Evolutionary conservation across 805 yeast species (phyloP).

Genomic region (Yueomyces sinensis): DNA sequence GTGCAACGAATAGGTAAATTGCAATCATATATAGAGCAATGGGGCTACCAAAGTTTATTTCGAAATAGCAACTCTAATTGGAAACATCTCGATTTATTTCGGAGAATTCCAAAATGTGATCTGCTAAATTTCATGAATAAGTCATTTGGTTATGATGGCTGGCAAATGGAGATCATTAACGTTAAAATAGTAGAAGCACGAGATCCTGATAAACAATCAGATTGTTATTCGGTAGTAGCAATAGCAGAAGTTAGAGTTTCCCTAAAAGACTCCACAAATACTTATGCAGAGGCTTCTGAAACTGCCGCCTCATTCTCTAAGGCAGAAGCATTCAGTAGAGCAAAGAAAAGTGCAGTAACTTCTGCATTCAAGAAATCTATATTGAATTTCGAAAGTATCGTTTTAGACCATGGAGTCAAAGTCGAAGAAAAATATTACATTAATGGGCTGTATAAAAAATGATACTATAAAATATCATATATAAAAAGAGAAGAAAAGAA

Average conservation of each 20-base stretch:
- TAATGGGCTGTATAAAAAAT: conserved; percentile 17
- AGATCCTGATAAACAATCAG: conserved; percentile 4
- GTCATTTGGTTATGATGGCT: conserved; percentile 43
- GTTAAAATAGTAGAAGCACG: conserved; percentile 11
- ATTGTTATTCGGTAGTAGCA: conserved; percentile 16
- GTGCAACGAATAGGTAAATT: conserved; percentile 33
- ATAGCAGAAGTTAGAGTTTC: conserved; percentile 48
- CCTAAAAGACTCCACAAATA: conserved; percentile 69
- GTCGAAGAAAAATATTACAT: conserved; percentile 24
- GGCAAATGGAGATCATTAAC: conserved; percentile 33
- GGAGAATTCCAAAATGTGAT: conserved; percentile 23
- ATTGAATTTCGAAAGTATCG: conserved; percentile 64
- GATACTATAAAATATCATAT: too few relatives aligned
- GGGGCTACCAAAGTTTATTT: conserved; percentile 8
- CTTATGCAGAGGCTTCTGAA: conserved; percentile 70
- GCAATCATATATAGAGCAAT: conserved; percentile 33
- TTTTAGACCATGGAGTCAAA: conserved; percentile 24
- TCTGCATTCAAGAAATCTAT: conserved; percentile 72
- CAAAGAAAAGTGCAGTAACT: conserved; percentile 75
- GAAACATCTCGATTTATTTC: conserved; percentile 16
- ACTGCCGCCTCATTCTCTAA: conserved; percentile 45
- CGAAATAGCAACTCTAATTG: too few relatives aligned
- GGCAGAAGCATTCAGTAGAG: conserved; percentile 65
- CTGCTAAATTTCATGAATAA: conserved; percentile 34
- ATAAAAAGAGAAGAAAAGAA: too few relatives aligned